Percentiles rank a stretch among this genome's conserved stretches.
phyloP scores from a whole-genome alignment of 2,329 filamentous ascomycete species.

The Ophiobolus disseminans region DNA sequence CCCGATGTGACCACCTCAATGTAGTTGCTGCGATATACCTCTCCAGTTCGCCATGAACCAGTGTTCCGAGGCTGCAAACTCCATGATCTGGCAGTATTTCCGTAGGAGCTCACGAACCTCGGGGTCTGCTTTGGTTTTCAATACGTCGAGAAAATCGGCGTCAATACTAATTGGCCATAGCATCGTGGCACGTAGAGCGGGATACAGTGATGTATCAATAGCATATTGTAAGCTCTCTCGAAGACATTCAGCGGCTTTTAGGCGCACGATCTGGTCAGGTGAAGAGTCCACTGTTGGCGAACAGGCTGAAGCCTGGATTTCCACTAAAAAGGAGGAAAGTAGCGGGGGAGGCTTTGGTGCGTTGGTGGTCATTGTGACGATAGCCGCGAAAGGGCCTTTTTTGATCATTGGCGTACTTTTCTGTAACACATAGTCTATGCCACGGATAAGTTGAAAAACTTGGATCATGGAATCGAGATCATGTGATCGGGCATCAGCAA shows the following conservation, averaged over 20 bases:
- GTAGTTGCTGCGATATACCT: slow-evolving; percentile 23
- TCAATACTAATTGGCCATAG: slow-evolving; percentile 32
- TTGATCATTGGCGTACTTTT: slow-evolving; percentile 23
- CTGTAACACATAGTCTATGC: slow-evolving; percentile 33
- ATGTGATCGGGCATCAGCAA: slow-evolving; percentile 26
- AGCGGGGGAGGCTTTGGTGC: slow-evolving; percentile 24
- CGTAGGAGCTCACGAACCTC: slow-evolving; percentile 20
- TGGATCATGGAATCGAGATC: slow-evolving; percentile 34
- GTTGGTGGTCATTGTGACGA: slow-evolving; percentile 15
- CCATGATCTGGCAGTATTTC: slow-evolving; percentile 29
- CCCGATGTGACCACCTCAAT: slow-evolving; percentile 1
- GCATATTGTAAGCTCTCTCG: slow-evolving; percentile 24
- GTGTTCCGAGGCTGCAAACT: slow-evolving; percentile 30
- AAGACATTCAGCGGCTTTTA: slow-evolving; percentile 21
- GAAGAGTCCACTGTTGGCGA: slow-evolving; percentile 10
- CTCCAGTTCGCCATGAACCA: slow-evolving; percentile 33
- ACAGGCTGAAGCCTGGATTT: slow-evolving; percentile 21
- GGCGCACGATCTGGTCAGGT: slow-evolving; percentile 10
- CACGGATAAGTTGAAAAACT: slow-evolving; percentile 36
- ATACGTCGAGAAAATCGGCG: slow-evolving; percentile 21
- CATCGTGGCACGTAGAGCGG: slow-evolving; percentile 27
- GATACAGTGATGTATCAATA: slow-evolving; percentile 28
- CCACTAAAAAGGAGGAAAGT: slow-evolving; percentile 28
- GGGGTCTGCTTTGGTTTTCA: slow-evolving; percentile 20
- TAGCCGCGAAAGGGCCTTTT: slow-evolving; percentile 31